Evolutionary conservation across 225 moss, liverwort and hornwort species (phyloP), one percentile per base, ranked within the genome.

Genomic region (Physcomitrellopsis africana): DNA sequence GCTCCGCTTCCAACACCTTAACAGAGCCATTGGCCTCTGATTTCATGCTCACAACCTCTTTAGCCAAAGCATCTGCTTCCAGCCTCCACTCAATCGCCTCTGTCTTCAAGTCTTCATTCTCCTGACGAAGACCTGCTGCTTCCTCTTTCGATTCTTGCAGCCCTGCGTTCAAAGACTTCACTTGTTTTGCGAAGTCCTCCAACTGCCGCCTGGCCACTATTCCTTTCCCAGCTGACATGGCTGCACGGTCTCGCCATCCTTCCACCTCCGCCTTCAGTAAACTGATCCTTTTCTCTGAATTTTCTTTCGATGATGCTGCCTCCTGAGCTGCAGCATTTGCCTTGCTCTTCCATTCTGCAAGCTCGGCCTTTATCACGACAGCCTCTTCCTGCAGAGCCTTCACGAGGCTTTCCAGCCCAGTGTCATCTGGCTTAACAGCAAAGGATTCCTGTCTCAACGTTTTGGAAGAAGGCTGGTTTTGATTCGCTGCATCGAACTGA

Each of bases 321-420:
- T 89, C 85, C 75, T 81, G 63, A 17, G 80, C 81, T 52, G 81
- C 79, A 63, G 71, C 66, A 5, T 72, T 67, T 72, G 85, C 78
- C 76, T 80, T 87, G 14, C 37, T 65, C 76, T 85, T 85, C 83
- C 89, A 89, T 11, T 80, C 80, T 19, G 72, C 76, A 37, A 83
- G 68, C 72, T 83, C 83, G n/a, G 43, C 63, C 67, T 64, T 58
- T 8, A 80, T 69, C 18, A 79, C 68, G 42, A 83, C 82, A 59
- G 75, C 83, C 73, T 85, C 83, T 47, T 77, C 79, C 76, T 83
- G 86, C 67, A 92, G 65, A 17, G 80, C 83, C 72, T 77, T 64
- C 61, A 85, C 78, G 20, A 86, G 69, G 72, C 76, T 60, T 67
- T 85, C 78, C 11, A 85, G 42, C 13, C 78, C 77, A 11, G 75